phyloP scores from a whole-genome alignment of 2,329 filamentous ascomycete species.

The Phyllosticta citriasiana region DNA sequence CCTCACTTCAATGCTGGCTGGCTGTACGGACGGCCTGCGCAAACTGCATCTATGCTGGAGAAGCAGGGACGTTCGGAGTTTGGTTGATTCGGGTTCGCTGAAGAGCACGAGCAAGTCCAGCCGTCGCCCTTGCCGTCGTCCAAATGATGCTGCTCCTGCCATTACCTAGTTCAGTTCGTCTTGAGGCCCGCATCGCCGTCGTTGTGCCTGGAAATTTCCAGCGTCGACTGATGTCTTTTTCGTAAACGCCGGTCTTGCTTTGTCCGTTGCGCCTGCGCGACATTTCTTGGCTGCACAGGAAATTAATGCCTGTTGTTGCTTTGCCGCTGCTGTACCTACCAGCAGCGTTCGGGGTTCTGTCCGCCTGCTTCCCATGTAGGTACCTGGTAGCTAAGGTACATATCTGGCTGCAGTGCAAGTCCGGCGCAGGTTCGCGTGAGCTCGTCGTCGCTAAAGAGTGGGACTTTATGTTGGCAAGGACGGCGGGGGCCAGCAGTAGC shows the following conservation, averaged over 20 bases:
- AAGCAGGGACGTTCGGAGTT: neutral
- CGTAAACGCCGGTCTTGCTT: neutral
- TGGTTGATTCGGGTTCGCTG: neutral
- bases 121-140: neutral
- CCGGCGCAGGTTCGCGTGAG: neutral
- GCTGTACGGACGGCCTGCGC: neutral
- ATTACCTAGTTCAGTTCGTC: neutral
- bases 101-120: neutral
- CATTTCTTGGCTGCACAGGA: neutral
- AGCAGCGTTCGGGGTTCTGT: too few species aligned
- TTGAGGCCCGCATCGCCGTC: neutral
- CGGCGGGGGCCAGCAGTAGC: neutral
- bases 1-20: neutral
- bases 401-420: neutral
- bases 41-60: neutral
- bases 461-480: too few species aligned
- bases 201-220: neutral
- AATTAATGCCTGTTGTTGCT: neutral
- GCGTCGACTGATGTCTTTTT: neutral
- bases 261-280: neutral
- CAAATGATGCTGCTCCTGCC: neutral
- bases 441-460: too few species aligned
- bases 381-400: neutral
- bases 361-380: too few species aligned
- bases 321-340: neutral